Conservation (phyloP, 2,329 filamentous ascomycete genomes). For the Fusarium miscanthi region DNA sequence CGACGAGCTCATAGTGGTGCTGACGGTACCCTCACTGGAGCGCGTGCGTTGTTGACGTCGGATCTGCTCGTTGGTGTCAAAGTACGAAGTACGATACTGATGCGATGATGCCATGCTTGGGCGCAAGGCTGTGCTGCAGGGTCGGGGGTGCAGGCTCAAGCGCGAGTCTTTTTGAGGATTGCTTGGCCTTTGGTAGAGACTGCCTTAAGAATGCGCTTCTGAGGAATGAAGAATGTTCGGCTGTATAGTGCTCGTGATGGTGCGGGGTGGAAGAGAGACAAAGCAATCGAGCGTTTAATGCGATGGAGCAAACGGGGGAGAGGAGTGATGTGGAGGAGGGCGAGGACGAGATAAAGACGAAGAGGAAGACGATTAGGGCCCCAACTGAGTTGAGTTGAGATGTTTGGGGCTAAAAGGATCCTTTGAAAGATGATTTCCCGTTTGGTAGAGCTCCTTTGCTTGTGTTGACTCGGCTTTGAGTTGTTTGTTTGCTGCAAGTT, state of each 20-base stretch:
- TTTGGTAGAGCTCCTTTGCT: neutral
- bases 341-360: slow-evolving; percentile 3
- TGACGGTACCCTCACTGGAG: slow-evolving; percentile 90
- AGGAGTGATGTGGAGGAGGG: neutral
- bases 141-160: slow-evolving; percentile 32
- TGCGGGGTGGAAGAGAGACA: slow-evolving; percentile 32
- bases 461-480: slow-evolving; percentile 9
- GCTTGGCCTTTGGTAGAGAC: slow-evolving; percentile 10
- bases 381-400: slow-evolving; percentile 9
- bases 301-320: slow-evolving; percentile 25
- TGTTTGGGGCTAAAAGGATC: slow-evolving; percentile 14
- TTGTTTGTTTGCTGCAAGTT: slow-evolving; percentile 38
- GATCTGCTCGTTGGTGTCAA: slow-evolving; percentile 55
- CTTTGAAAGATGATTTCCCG: slow-evolving; percentile 8
- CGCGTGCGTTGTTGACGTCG: slow-evolving; percentile 66
- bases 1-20: slow-evolving; percentile 82
- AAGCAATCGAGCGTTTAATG: slow-evolving; percentile 24
- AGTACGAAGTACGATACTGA: slow-evolving; percentile 66
- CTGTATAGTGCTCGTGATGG: slow-evolving; percentile 20
- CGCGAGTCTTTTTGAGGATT: slow-evolving; percentile 33
- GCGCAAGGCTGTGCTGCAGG: slow-evolving; percentile 35
- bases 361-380: neutral
- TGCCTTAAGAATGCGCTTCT: slow-evolving; percentile 8
- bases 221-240: slow-evolving; percentile 6
- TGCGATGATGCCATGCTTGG: slow-evolving; percentile 63